phyloP scores from a whole-genome alignment of 179 eudicot species.

The Gypsophila paniculata region DNA sequence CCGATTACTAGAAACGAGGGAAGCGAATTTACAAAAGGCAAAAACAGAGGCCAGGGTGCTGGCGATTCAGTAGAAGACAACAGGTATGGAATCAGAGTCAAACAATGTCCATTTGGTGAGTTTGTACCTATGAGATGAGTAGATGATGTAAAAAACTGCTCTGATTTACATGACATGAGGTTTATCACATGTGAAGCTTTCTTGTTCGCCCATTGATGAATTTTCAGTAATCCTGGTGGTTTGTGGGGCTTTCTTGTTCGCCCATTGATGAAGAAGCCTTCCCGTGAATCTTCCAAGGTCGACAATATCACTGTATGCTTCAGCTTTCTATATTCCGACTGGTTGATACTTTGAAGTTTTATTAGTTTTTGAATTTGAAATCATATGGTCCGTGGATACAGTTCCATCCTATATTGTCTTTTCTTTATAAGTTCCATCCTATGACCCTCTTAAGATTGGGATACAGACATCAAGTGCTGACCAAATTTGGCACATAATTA shows the following conservation, averaged over 20 bases:
- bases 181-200: constrained; percentile 19
- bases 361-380: neutral
- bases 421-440: neutral
- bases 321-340: constrained; percentile 7
- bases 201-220: constrained; percentile 27
- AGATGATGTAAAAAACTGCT: neutral
- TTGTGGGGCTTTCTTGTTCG: constrained; percentile 61
- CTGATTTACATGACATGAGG: neutral
- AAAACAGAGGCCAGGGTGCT: constrained; percentile 30
- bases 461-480: too few species aligned
- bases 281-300: constrained; percentile 31
- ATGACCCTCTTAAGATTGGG: neutral
- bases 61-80: constrained; percentile 28
- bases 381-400: neutral
- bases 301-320: constrained; percentile 41
- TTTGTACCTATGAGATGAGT: constrained; percentile 1
- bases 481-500: too few species aligned
- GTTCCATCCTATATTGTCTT: neutral
- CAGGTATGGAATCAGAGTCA: constrained; percentile 35
- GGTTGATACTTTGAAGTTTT: neutral
- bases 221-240: constrained; percentile 42
- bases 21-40: constrained; percentile 31
- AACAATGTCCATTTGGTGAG: constrained; percentile 16
- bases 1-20: constrained; percentile 36
- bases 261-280: constrained; percentile 44